Base-by-base conservation (phyloP, 306 rosid species). In the Purshia tridentata region DNA sequence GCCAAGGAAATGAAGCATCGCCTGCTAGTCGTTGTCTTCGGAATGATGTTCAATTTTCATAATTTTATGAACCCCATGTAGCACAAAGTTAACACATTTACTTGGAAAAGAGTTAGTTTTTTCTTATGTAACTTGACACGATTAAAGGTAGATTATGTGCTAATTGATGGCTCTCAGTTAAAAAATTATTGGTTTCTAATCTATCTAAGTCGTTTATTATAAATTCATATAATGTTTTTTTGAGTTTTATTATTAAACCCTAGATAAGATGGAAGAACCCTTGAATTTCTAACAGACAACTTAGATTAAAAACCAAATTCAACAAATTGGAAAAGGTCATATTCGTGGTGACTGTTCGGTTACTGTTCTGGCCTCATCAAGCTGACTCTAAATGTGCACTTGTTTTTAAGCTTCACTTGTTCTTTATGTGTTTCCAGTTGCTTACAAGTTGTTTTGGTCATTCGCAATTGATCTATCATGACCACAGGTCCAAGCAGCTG, bases 401-500 rank as follows among this genome's bases (percentile, higher is more conserved):
- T 40, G 67, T 19, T 40, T 1, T 19, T 62, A 9, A 62, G 65
- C 48, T 40, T 62, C 67, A 1, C 5, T 16, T 40, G 67, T 40
- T 23, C 16, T 15, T 39, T 5, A 15, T 3, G 7, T 13, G 47
- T 16, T 61, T 7, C 3, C 15, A 15, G 29, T n/a, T 40, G 50
- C 50, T 41, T 62, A 62, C 23, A 3, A 9, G 62, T 56, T 56
- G 39, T 20, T 56, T 3, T 56, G 67, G 40, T 60, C 45, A n/a
- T n/a, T 62, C 4, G 2, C 23, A 15, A 3, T 0, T 4, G 11
- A 35, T 59, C 16, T 60, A 14, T 60, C 46, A 12, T 37, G 65
- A 8, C 50, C 4, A 63, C 67, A 92, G 96, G 97, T 86, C 69
- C 96, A 89, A 76, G 86, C 96, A 56, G 88, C 96, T 62, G 98